Base-by-base conservation (phyloP, 495 filamentous ascomycete species). In the Podospora appendiculata region DNA sequence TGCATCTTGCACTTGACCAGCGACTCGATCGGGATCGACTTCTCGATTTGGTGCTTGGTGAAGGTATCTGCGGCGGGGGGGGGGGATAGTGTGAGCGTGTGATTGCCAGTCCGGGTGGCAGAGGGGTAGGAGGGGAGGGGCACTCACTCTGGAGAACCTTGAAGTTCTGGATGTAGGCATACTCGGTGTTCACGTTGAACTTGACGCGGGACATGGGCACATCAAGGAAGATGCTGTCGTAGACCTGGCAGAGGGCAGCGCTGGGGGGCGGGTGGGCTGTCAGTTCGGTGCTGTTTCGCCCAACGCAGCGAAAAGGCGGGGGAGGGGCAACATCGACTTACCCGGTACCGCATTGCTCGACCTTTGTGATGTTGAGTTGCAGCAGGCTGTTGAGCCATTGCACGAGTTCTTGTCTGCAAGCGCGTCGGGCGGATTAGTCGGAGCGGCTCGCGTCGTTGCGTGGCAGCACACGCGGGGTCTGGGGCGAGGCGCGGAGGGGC, bases 1-100 rank as follows among this genome's bases (percentile, higher is more conserved):
- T 98, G 93, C 89, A 98, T 97, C 74, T 94, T 95, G 79, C 93
- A 98, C 71, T 96, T 97, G 57, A 90, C 79, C 51, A 98, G 84
- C 58, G 80, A 74, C 68, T 95, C 84, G 60, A 96, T 86, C 58
- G 90, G 90, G 55, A 97, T 82, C 19, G 84, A 83, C 59, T 88
- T 89, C 50, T 96, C 89, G 68, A 98, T 81, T 36, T 78, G 68
- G 72, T 97, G 92, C 58, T 84, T 83, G 36, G 86, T 80, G 66
- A 97, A 97, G 44, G 82, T 76, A 67, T 86, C 90, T 95, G 49
- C 12, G n/a, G 50, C 13, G 41, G 33, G 11, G 54, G 48, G 17
- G 40, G 11, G 54, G 48, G 17, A 36, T 32, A 2, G 3, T 51
- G 61, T 70, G 13, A 67, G 64, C 35, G 50, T 48, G 52, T 33